Evolutionary conservation across 352 stramenopile species (phyloP).

Genomic region (Globisporangium abappressorium): DNA sequence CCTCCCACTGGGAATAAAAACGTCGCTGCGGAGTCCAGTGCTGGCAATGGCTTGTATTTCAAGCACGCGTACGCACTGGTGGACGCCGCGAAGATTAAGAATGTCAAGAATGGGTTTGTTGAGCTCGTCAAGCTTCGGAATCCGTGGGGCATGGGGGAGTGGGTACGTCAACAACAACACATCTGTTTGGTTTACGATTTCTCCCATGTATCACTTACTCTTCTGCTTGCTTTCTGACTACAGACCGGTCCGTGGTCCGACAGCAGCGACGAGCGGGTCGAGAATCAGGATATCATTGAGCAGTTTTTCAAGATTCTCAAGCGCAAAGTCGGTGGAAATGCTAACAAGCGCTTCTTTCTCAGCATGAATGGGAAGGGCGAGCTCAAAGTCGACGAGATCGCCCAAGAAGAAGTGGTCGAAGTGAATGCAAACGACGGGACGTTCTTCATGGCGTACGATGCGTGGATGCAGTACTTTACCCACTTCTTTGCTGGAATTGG

Average conservation of each 20-base stretch:
- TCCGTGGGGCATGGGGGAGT: constrained; percentile 91
- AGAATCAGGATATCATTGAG: constrained; percentile 81
- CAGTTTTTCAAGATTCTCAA: constrained; percentile 73
- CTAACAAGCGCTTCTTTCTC: constrained; percentile 64
- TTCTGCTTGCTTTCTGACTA: background rate
- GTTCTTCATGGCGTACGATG: constrained; percentile 91
- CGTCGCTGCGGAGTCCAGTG: constrained; percentile 63
- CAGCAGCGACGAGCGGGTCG: constrained; percentile 59
- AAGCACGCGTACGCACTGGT: constrained; percentile 88
- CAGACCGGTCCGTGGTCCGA: constrained; percentile 87
- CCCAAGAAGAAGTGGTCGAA: constrained; percentile 72
- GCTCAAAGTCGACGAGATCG: constrained; percentile 56
- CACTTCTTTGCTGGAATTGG: constrained; percentile 90
- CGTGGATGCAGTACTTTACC: constrained; percentile 87
- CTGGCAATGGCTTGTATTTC: constrained; percentile 82
- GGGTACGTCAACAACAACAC: constrained; percentile 39
- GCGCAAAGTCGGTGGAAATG: constrained; percentile 59
- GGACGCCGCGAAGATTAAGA: constrained; percentile 71
- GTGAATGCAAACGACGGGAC: constrained; percentile 87
- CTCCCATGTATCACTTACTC: background rate
- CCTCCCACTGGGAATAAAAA: constrained; percentile 53
- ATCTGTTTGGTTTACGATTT: background rate
- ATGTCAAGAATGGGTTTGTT: constrained; percentile 42
- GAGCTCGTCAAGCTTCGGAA: constrained; percentile 85
- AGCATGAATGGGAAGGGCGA: constrained; percentile 47